These are phyloP conservation scores for Phaeosphaeria sp. DNA, from an alignment of 2,329 filamentous ascomycete species.

Conservation along the genomic window DNA sequence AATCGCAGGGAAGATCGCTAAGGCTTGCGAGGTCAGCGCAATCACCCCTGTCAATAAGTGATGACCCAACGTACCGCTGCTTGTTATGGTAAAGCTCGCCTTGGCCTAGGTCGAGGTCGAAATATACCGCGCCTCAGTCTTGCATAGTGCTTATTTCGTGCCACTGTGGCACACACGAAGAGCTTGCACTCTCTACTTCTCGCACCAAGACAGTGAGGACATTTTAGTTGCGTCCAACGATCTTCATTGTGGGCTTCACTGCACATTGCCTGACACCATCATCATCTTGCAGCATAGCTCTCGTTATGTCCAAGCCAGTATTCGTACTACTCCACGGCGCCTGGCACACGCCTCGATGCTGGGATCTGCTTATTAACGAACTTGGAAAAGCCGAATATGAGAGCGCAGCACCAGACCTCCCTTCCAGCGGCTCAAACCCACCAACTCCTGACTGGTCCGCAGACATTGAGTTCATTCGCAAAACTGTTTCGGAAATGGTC, in stretches of 20 bases:
- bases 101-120: too few species aligned
- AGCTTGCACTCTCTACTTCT: too few species aligned
- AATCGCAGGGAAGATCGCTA: too few species aligned
- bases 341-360: constrained; percentile 14
- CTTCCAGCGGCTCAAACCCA: constrained; percentile 8
- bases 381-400: constrained; percentile 7
- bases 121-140: too few species aligned
- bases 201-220: too few species aligned
- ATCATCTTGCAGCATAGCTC: not conserved
- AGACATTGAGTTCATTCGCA: constrained; percentile 11
- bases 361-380: constrained; percentile 1
- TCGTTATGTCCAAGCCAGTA: constrained; percentile 13
- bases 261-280: not conserved
- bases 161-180: too few species aligned
- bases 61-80: not conserved
- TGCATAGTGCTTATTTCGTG: too few species aligned
- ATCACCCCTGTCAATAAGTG: constrained; percentile 33
- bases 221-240: too few species aligned
- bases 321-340: constrained; percentile 18
- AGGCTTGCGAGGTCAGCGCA: too few species aligned
- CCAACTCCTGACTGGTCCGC: constrained; percentile 6
- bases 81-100: too few species aligned
- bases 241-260: too few species aligned
- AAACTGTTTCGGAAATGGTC: constrained; percentile 6
- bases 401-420: constrained; percentile 1